These are phyloP conservation scores for Entomophthora muscae DNA, from an alignment of 371 early-diverging fungal genomes.

Conservation along the genomic window DNA sequence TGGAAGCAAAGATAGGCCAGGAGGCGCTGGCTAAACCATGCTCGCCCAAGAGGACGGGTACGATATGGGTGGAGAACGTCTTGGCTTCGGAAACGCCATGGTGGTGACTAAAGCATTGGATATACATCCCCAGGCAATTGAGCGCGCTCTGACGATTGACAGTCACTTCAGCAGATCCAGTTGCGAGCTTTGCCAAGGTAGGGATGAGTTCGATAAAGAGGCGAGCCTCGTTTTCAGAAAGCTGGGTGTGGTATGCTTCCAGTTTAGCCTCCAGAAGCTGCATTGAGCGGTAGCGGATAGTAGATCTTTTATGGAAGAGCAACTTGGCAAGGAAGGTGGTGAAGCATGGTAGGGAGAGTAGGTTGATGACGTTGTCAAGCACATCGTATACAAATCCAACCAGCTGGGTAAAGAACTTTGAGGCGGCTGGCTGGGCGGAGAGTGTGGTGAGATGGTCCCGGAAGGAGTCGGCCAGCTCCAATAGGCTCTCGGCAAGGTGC, in stretches of 20 bases:
- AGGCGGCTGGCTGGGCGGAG: background rate
- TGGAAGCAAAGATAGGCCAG: constrained; percentile 43
- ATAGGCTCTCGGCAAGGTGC: constrained; percentile 24
- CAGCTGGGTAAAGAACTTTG: constrained; percentile 37
- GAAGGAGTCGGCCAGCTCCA: constrained; percentile 23
- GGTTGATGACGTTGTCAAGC: constrained; percentile 53
- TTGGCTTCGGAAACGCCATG: constrained; percentile 25
- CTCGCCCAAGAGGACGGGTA: constrained; percentile 34
- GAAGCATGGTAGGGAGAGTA: constrained; percentile 57
- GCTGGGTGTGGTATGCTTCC: constrained; percentile 6
- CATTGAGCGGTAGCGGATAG: constrained; percentile 66
- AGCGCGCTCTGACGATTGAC: constrained; percentile 66
- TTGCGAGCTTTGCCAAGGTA: constrained; percentile 22
- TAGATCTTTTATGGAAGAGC: constrained; percentile 38
- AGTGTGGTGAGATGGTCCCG: background rate
- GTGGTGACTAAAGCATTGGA: constrained; percentile 36
- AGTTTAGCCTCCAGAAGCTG: constrained; percentile 54
- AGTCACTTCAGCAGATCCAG: constrained; percentile 24
- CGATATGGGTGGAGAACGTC: constrained; percentile 25
- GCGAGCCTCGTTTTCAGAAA: constrained; percentile 20
- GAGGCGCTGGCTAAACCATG: constrained; percentile 29
- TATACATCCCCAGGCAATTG: constrained; percentile 56
- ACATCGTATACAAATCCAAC: constrained; percentile 43
- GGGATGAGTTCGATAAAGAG: constrained; percentile 24
- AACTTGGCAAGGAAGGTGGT: constrained; percentile 44